Evolutionary conservation across 805 yeast genomes (phyloP), one percentile per base, ranked within the genome.

Genomic region (Candida tammaniensis): DNA sequence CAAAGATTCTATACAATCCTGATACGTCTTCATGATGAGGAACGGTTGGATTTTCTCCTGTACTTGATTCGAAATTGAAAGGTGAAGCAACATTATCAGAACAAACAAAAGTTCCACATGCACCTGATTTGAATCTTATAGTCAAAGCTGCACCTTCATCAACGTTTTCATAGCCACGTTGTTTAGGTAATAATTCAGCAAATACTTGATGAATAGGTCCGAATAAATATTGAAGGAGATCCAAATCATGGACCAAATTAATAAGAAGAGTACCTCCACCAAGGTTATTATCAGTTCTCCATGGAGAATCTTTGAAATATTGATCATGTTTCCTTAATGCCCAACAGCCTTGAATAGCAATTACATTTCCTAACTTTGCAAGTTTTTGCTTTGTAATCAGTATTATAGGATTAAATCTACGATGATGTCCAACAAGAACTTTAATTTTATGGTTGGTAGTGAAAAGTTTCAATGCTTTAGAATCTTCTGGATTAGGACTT

Each of bases 311-410:
- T 12, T 42, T 39, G 30, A 54, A 64, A 43, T 64, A 64, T n/a
- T 47, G 34, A n/a, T 58, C 51, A 10, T 62, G 61, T 39, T 64
- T 64, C 24, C 52, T 47, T 22, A 62, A 51, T 15, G 62, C 44
- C 70, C 70, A 64, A 2, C 61, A 47, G 2, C 70, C 70, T 40
- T 64, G 69, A 7, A 64, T 42, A 1, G 66, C 70, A 14, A 64
- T 47, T 9, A 59, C 39, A 1, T 51, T 44, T 7, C 69, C 70
- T 14, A 61, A 48, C 23, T 46, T 49, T 3, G 17, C 7, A 27
- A 64, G 42, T 33, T 52, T 51, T 19, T 51, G 47, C 39, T 59
- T 61, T 15, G 66, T 51, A 18, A 56, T 52, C 13, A 62, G 45
- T n/a, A 64, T 59, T 35, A 52, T 61, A 2, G 70, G 68, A 41